Evolutionary conservation across 352 stramenopile genomes (phyloP).

Genomic region (Globisporangium yorkense): DNA sequence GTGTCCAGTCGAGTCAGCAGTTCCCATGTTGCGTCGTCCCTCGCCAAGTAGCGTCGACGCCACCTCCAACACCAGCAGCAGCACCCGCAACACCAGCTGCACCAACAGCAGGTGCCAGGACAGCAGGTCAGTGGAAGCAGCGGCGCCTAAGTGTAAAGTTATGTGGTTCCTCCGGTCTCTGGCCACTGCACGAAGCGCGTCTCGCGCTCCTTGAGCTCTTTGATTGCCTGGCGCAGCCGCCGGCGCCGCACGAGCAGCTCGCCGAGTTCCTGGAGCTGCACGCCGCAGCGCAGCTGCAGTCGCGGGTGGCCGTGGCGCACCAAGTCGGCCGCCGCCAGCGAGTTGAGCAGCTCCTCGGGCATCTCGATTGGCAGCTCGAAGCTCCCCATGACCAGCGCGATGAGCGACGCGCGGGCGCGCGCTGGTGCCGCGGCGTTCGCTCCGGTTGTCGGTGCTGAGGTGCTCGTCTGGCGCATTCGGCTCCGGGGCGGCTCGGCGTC

Average conservation of each 20-base stretch:
- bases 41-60: background rate
- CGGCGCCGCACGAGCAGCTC: conserved; percentile 35
- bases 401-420: background rate
- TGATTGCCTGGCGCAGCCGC: conserved; percentile 28
- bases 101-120: background rate
- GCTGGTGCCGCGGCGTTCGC: background rate
- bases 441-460: background rate
- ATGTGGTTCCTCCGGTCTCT: conserved; percentile 16
- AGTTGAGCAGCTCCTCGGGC: conserved; percentile 30
- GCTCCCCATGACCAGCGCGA: conserved; percentile 36
- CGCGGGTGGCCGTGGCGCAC: conserved; percentile 42
- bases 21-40: background rate
- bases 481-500: conserved; percentile 3
- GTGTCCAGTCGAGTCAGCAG: background rate
- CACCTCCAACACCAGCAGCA: background rate
- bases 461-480: background rate
- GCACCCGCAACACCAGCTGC: background rate
- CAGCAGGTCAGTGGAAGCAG: background rate
- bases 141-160: conserved; percentile 26
- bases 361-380: conserved; percentile 68
- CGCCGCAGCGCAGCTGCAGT: conserved; percentile 45
- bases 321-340: conserved; percentile 31
- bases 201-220: conserved; percentile 32
- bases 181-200: conserved; percentile 48
- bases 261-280: conserved; percentile 41